A percentile compares a stretch with the other conserved stretches of the same genome.
Conservation (phyloP, 1,284 basidiomycete species). For the Puccinia polysora region DNA sequence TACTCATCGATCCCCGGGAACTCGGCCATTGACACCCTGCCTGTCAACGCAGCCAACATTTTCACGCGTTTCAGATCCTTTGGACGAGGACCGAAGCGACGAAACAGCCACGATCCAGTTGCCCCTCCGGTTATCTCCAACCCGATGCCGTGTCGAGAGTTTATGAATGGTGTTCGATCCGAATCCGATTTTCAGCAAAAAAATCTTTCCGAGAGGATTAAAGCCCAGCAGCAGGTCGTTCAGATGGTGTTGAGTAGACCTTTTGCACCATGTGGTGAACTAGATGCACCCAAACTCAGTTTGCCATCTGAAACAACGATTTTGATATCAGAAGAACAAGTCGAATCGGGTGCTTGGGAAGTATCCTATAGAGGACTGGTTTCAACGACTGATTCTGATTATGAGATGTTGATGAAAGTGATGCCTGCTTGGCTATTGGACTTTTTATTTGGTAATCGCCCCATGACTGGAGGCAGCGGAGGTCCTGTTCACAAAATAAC, state of each 20-base stretch:
- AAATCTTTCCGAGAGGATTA: slow-evolving; percentile 47
- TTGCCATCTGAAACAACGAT: slow-evolving; percentile 66
- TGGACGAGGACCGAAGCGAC: slow-evolving; percentile 26
- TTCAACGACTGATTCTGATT: slow-evolving; percentile 58
- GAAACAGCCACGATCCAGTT: slow-evolving; percentile 14
- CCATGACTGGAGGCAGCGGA: slow-evolving; percentile 59
- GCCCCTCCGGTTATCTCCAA: slow-evolving; percentile 12
- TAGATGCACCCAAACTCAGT: slow-evolving; percentile 67
- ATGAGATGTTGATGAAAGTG: slow-evolving; percentile 70
- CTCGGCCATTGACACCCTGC: background rate
- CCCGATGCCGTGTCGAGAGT: slow-evolving; percentile 15
- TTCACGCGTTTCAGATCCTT: slow-evolving; percentile 32
- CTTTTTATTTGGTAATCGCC: slow-evolving; percentile 62
- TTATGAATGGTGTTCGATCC: background rate
- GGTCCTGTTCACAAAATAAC: slow-evolving; percentile 62
- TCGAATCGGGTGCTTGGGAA: slow-evolving; percentile 56
- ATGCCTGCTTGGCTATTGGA: slow-evolving; percentile 86
- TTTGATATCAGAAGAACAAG: slow-evolving; percentile 75
- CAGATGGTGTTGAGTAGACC: slow-evolving; percentile 66
- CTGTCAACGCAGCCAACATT: slow-evolving; percentile 16
- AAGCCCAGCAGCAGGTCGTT: slow-evolving; percentile 56
- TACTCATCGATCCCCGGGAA: background rate
- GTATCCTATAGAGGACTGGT: slow-evolving; percentile 66
- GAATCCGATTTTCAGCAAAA: slow-evolving; percentile 45
- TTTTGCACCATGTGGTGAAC: slow-evolving; percentile 65